Percentiles rank a stretch among this genome's conserved stretches.
phyloP scores from a whole-genome alignment of 257 asterid species.

The Solanum pimpinellifolium region DNA sequence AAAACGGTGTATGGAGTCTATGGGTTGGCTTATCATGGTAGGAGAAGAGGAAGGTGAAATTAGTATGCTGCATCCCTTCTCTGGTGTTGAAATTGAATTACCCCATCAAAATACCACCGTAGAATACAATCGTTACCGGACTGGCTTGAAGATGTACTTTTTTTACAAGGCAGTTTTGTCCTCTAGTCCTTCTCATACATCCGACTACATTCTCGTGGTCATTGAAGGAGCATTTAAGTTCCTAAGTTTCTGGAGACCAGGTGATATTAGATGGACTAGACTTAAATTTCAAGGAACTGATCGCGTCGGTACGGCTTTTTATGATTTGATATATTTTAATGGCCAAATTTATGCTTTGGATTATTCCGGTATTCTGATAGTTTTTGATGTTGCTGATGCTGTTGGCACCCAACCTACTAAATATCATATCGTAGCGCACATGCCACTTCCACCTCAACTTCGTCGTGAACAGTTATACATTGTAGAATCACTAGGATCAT shows the following conservation, averaged over 20 bases:
- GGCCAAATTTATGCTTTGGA: not conserved
- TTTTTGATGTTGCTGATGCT: not conserved
- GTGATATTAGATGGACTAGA: not conserved
- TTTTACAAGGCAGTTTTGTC: not conserved
- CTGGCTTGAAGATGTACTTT: not conserved
- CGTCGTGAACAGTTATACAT: not conserved
- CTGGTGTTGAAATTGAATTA: not conserved
- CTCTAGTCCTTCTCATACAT: not conserved
- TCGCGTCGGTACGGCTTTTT: no score
- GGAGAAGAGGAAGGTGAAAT: not conserved
- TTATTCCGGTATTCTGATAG: not conserved
- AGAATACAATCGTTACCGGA: not conserved
- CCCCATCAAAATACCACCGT: not conserved
- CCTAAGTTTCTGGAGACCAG: not conserved
- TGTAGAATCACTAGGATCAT: not conserved
- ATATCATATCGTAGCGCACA: not conserved
- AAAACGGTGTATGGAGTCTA: not conserved
- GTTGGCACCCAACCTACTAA: not conserved
- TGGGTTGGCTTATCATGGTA: not conserved
- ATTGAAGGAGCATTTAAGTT: not conserved
- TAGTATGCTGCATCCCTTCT: not conserved
- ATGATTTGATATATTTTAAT: no score
- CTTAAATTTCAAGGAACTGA: no score
- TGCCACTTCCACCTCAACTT: not conserved
- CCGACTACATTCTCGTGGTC: not conserved